phyloP scores from a whole-genome alignment of 768 basidiomycete species.

The Mycena chlorophos region DNA sequence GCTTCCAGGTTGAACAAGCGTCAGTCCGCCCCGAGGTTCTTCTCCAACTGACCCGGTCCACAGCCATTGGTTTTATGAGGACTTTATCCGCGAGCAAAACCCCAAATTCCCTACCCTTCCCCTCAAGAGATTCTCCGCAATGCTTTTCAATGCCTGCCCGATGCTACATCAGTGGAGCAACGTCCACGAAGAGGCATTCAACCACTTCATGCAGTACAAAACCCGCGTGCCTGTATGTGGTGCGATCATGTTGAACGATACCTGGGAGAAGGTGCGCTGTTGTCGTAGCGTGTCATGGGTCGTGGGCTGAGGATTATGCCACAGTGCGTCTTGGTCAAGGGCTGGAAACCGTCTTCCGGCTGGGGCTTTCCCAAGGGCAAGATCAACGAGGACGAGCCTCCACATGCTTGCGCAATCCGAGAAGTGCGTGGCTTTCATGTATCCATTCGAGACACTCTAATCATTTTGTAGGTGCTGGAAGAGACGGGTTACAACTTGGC shows the following conservation, averaged over 20 bases:
- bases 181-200: constrained; percentile 84
- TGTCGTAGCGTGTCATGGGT: constrained; percentile 9
- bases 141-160: constrained; percentile 85
- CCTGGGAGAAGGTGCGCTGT: constrained; percentile 82
- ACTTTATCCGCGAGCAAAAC: constrained; percentile 92
- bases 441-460: constrained; percentile 9
- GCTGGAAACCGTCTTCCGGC: constrained; percentile 94
- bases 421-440: constrained; percentile 61
- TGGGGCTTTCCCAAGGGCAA: constrained; percentile 99
- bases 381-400: constrained; percentile 91
- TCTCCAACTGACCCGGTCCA: constrained; percentile 8
- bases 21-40: constrained; percentile 44
- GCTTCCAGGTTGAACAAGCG: constrained; percentile 99
- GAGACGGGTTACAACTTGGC: constrained; percentile 93
- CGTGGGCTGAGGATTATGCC: not conserved
- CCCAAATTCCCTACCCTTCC: constrained; percentile 83
- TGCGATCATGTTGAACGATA: constrained; percentile 90
- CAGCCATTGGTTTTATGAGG: constrained; percentile 99
- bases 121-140: constrained; percentile 90
- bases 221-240: constrained; percentile 96
- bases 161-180: constrained; percentile 79
- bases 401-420: constrained; percentile 81
- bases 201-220: constrained; percentile 94
- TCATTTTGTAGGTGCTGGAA: constrained; percentile 73
- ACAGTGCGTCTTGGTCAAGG: constrained; percentile 96